These are phyloP conservation scores for Talaromyces marneffei DNA, from an alignment of 2,329 filamentous ascomycete species.

Conservation along the genomic window DNA sequence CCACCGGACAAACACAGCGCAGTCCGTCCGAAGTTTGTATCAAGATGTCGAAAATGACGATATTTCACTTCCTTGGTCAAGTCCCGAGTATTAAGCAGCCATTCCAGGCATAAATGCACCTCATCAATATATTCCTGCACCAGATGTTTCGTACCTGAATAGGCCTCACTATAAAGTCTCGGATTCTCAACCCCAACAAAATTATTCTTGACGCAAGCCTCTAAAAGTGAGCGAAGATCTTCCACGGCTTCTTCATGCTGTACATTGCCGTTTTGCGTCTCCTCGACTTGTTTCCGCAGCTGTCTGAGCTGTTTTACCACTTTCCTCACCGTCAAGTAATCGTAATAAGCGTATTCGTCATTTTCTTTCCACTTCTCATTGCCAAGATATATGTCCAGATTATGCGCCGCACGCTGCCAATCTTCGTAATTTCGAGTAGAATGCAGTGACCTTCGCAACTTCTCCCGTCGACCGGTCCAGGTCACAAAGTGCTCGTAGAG, in stretches of 20 bases:
- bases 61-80: constrained; percentile 69
- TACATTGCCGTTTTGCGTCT: constrained; percentile 23
- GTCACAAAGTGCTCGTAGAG: constrained; percentile 86
- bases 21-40: constrained; percentile 86
- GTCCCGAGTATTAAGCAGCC: constrained; percentile 63
- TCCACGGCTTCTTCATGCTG: constrained; percentile 39
- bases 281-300: constrained; percentile 37
- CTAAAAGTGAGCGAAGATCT: constrained; percentile 69
- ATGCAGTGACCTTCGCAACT: constrained; percentile 64
- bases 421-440: constrained; percentile 69
- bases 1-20: constrained; percentile 90
- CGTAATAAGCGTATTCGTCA: constrained; percentile 70
- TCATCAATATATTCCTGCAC: constrained; percentile 89
- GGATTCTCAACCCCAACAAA: constrained; percentile 94
- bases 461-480: constrained; percentile 75
- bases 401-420: constrained; percentile 74
- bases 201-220: constrained; percentile 95
- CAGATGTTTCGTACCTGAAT: constrained; percentile 93
- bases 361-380: constrained; percentile 51
- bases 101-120: constrained; percentile 50
- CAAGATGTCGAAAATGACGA: constrained; percentile 75
- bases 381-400: constrained; percentile 73
- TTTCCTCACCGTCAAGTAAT: constrained; percentile 72
- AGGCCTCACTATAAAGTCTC: constrained; percentile 92
- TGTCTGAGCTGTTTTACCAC: constrained; percentile 67